A percentile compares a stretch with the other conserved stretches of the same genome.
phyloP scores from a whole-genome alignment of 345 rosid genomes.

The Barbarea vulgaris region DNA sequence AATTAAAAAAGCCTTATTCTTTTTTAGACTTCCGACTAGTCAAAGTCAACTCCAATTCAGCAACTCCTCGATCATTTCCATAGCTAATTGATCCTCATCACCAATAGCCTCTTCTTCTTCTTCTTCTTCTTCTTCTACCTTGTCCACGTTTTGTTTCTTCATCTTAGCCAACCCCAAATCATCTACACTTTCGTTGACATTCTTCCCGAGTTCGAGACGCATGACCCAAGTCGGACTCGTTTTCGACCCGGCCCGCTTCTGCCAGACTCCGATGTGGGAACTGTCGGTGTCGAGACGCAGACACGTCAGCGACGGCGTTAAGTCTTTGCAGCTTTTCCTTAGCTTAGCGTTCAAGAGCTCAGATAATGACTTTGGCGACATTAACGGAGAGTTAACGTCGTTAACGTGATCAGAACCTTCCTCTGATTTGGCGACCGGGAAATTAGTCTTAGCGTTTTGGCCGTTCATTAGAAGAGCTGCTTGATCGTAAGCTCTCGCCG shows the following conservation, averaged over 20 bases:
- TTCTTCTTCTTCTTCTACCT: not conserved
- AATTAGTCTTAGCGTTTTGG: constrained; percentile 72
- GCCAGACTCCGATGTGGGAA: constrained; percentile 78
- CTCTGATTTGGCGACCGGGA: constrained; percentile 40
- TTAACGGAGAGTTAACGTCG: constrained; percentile 35
- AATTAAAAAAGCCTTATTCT: not conserved
- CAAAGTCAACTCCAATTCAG: constrained; percentile 53
- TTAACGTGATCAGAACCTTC: constrained; percentile 18
- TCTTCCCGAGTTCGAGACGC: constrained; percentile 61
- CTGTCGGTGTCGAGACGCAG: constrained; percentile 72
- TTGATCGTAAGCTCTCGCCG: constrained; percentile 72
- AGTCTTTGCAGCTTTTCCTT: constrained; percentile 56
- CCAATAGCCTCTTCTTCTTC: constrained; percentile 31
- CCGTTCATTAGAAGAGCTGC: constrained; percentile 76
- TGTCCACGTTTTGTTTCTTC: constrained; percentile 25
- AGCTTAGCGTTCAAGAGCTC: constrained; percentile 63
- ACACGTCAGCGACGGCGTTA: constrained; percentile 64
- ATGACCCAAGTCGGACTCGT: constrained; percentile 67
- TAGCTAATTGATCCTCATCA: constrained; percentile 44
- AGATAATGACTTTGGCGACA: constrained; percentile 50
- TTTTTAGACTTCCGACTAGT: not conserved
- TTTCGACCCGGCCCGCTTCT: constrained; percentile 62
- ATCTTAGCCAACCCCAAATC: not conserved
- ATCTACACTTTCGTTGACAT: constrained; percentile 18
- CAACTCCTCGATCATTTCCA: constrained; percentile 80